Evolutionary conservation across 2,329 filamentous ascomycete species (phyloP).

Genomic region (Tympanopsis confertula): DNA sequence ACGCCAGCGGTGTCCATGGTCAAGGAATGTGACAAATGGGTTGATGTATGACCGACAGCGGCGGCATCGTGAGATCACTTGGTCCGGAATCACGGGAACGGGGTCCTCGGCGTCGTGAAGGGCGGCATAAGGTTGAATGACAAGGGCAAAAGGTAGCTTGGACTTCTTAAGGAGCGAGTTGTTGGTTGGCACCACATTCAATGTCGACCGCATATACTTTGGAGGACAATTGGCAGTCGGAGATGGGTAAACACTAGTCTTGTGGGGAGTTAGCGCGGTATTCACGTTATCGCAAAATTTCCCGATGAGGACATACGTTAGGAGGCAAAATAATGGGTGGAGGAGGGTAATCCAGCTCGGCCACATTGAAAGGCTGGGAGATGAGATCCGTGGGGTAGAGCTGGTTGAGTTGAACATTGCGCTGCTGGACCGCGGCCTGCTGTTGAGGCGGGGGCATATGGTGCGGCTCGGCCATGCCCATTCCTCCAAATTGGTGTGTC

Average conservation of each 20-base stretch:
- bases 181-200: conserved; percentile 88
- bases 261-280: conserved; percentile 4
- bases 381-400: conserved; percentile 86
- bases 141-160: conserved; percentile 83
- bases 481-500: neutral
- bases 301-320: conserved; percentile 54
- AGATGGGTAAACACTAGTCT: conserved; percentile 86
- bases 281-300: conserved; percentile 22
- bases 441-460: conserved; percentile 29
- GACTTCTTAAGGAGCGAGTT: conserved; percentile 92
- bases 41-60: conserved; percentile 97
- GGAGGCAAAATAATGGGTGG: conserved; percentile 83
- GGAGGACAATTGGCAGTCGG: conserved; percentile 82
- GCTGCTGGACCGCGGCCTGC: conserved; percentile 23
- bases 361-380: conserved; percentile 85
- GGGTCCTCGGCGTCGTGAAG: conserved; percentile 87
- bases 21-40: conserved; percentile 89
- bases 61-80: conserved; percentile 92
- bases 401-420: conserved; percentile 60
- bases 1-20: conserved; percentile 94
- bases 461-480: conserved; percentile 17
- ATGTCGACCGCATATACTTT: conserved; percentile 87
- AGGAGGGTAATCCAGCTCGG: conserved; percentile 81
- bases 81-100: conserved; percentile 85
- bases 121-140: conserved; percentile 89